Evolutionary conservation across 2,329 filamentous ascomycete species (phyloP).

Genomic region (Alternaria conjuncta): DNA sequence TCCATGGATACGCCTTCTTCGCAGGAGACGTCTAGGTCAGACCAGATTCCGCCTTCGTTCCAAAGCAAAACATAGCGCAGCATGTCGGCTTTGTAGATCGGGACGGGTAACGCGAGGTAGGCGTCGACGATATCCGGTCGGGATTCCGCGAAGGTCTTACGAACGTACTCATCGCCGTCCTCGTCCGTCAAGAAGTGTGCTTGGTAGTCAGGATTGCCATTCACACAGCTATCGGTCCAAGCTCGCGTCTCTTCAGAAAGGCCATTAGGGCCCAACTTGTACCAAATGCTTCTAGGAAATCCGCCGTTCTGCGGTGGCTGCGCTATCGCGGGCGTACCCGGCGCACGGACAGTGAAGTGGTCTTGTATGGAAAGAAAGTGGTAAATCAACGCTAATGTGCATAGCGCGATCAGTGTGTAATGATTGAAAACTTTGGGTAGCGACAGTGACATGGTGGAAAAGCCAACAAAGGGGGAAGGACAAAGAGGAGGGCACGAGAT

Average conservation of each 20-base stretch:
- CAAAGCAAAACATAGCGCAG: slow-evolving; percentile 52
- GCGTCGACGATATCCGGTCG: slow-evolving; percentile 49
- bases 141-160: slow-evolving; percentile 33
- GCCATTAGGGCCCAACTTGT: slow-evolving; percentile 49
- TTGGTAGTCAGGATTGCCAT: slow-evolving; percentile 37
- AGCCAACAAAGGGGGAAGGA: neutral
- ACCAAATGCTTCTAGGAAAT: slow-evolving; percentile 49
- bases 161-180: slow-evolving; percentile 41
- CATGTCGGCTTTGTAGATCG: slow-evolving; percentile 53
- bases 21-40: slow-evolving; percentile 51
- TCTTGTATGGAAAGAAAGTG: slow-evolving; percentile 2
- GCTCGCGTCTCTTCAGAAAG: slow-evolving; percentile 33
- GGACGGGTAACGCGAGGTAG: slow-evolving; percentile 44
- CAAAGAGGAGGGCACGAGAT: neutral
- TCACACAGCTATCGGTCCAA: slow-evolving; percentile 44
- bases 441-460: neutral
- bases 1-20: slow-evolving; percentile 35
- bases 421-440: slow-evolving; percentile 5
- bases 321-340: neutral
- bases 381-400: slow-evolving; percentile 1
- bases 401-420: neutral
- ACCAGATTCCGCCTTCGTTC: slow-evolving; percentile 52
- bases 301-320: neutral
- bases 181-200: slow-evolving; percentile 43
- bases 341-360: neutral